These are phyloP conservation scores for Schwanniomyces vanrijiae DNA, from an alignment of 805 yeast genomes.

Conservation along the genomic window DNA sequence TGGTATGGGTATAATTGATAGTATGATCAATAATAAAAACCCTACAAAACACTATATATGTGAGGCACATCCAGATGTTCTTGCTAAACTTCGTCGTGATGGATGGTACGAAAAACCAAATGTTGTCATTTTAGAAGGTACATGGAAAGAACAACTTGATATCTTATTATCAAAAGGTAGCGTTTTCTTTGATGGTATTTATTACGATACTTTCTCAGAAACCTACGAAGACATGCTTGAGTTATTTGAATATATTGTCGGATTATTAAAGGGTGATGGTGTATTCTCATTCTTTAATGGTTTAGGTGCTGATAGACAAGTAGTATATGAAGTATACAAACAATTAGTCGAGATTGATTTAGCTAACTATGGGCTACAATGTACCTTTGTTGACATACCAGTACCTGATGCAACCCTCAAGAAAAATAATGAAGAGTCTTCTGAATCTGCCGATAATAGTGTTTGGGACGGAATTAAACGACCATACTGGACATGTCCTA, in stretches of 20 bases:
- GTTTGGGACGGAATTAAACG: conserved; percentile 65
- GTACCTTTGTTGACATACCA: conserved; percentile 50
- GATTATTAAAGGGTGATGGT: conserved; percentile 78
- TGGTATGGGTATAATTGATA: conserved; percentile 95
- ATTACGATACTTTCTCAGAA: conserved; percentile 92
- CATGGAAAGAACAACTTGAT: conserved; percentile 87
- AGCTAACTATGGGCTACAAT: conserved; percentile 70
- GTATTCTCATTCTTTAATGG: conserved; percentile 92
- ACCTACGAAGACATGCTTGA: conserved; percentile 88
- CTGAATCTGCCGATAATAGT: conserved; percentile 29
- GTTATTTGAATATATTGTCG: conserved; percentile 77
- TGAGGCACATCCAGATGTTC: conserved; percentile 94
- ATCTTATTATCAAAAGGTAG: conserved; percentile 59
- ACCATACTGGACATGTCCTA: conserved; percentile 69
- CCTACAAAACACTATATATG: conserved; percentile 82
- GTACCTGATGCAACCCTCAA: conserved; percentile 44
- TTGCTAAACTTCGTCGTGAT: conserved; percentile 60
- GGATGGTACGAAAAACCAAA: conserved; percentile 81
- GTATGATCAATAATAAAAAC: conserved; percentile 57
- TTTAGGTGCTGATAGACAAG: conserved; percentile 45
- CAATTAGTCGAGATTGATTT: conserved; percentile 79
- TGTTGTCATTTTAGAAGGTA: conserved; percentile 79
- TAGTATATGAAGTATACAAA: conserved; percentile 68
- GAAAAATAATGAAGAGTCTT: conserved; percentile 5
- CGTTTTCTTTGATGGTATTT: conserved; percentile 84